Percentiles rank a stretch among this genome's conserved stretches.
Evolutionary conservation across 768 basidiomycete genomes (phyloP).

Genomic region (Multifurca ochricompacta): DNA sequence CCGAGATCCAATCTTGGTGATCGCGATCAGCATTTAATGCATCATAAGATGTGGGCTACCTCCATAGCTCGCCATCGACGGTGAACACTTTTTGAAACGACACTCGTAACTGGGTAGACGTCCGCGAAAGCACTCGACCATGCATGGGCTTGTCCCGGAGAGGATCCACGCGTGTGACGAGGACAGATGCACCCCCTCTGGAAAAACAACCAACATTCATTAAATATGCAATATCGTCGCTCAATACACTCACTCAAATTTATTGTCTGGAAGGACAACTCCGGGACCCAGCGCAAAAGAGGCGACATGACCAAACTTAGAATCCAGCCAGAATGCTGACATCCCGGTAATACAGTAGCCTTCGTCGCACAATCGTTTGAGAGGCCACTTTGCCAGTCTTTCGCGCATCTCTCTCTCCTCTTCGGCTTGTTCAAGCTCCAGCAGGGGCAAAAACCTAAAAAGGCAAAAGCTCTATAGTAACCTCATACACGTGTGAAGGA

Average conservation of each 20-base stretch:
- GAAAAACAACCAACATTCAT: background rate
- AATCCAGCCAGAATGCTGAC: slow-evolving; percentile 60
- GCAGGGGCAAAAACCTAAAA: slow-evolving; percentile 40
- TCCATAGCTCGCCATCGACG: slow-evolving; percentile 42
- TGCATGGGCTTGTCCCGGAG: slow-evolving; percentile 43
- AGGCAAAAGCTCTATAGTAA: background rate
- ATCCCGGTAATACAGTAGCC: slow-evolving; percentile 67
- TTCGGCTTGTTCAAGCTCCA: slow-evolving; percentile 55
- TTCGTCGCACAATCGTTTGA: slow-evolving; percentile 51
- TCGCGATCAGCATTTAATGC: background rate
- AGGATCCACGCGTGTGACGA: slow-evolving; percentile 59
- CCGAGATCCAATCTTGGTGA: slow-evolving; percentile 54
- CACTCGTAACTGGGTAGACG: slow-evolving; percentile 47
- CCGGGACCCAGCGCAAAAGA: slow-evolving; percentile 61
- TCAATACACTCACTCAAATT: slow-evolving; percentile 50
- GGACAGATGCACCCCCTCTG: slow-evolving; percentile 64
- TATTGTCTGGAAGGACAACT: slow-evolving; percentile 51
- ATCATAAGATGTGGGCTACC: slow-evolving; percentile 21
- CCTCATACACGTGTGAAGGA: background rate
- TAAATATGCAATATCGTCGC: slow-evolving; percentile 4
- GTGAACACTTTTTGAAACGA: slow-evolving; percentile 47
- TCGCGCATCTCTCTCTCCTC: slow-evolving; percentile 51
- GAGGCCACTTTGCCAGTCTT: slow-evolving; percentile 61
- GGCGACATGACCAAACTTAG: slow-evolving; percentile 57
- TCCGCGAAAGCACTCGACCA: slow-evolving; percentile 47